A percentile compares a stretch with the other conserved stretches of the same genome.
Evolutionary conservation across 257 asterid genomes (phyloP).

Genomic region (Solanum rostratum): DNA sequence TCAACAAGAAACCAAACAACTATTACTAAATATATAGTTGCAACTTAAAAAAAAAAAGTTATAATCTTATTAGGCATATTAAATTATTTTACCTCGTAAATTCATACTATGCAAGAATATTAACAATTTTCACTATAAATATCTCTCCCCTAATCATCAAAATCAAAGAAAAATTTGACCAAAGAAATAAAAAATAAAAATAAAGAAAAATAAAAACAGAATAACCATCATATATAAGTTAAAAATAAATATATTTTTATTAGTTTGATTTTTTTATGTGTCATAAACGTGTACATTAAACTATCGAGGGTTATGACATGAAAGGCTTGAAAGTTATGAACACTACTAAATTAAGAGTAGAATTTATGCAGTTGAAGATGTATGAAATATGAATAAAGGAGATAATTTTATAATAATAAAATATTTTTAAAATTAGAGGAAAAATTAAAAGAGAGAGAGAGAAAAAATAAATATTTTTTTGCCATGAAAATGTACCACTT

Average conservation of each 20-base stretch:
- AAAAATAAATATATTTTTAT: too few species aligned
- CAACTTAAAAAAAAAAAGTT: too few species aligned
- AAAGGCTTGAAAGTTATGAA: background rate
- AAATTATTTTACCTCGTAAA: background rate
- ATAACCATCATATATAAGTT: background rate
- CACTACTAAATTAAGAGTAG: background rate
- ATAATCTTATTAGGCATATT: background rate
- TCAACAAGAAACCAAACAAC: background rate
- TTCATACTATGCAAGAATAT: background rate
- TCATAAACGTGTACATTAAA: background rate
- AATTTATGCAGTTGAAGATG: too few species aligned
- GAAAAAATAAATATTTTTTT: too few species aligned
- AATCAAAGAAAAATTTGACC: background rate
- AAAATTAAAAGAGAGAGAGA: too few species aligned
- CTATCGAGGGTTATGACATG: background rate
- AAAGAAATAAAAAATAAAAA: too few species aligned
- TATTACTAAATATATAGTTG: background rate
- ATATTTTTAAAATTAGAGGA: background rate
- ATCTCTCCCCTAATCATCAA: background rate
- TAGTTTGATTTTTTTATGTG: background rate
- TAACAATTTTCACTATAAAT: background rate
- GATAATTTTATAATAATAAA: too few species aligned
- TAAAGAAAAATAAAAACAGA: too few species aligned
- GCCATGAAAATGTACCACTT: background rate
- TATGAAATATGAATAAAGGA: too few species aligned